A percentile compares a stretch with the other conserved stretches of the same genome.
Evolutionary conservation across 441 rosid species (phyloP).

Genomic region (Erodium trifolium): DNA sequence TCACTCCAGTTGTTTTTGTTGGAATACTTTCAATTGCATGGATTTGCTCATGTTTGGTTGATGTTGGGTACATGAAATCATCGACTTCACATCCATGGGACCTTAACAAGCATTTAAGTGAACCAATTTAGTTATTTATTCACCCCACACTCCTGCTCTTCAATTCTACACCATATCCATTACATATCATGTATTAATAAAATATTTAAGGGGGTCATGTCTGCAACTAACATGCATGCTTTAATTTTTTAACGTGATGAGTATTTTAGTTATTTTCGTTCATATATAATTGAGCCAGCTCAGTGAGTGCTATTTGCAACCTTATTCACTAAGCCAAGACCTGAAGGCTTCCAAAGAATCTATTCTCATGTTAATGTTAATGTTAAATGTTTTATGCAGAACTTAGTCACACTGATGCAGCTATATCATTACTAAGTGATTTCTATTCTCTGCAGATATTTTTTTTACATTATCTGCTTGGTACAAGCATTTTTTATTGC

Average conservation of each 20-base stretch:
- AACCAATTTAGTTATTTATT: no score
- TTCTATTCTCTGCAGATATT: background rate
- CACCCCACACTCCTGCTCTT: no score
- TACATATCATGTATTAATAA: no score
- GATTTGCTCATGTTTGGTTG: background rate
- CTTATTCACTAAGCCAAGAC: constrained; percentile 5
- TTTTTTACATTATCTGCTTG: background rate
- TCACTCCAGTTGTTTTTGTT: constrained; percentile 5
- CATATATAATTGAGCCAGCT: background rate
- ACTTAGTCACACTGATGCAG: constrained; percentile 1
- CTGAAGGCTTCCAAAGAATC: background rate
- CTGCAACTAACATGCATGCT: no score
- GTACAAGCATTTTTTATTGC: background rate
- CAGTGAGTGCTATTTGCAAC: background rate
- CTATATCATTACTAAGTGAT: background rate
- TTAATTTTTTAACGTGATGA: background rate
- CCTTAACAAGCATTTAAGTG: no score
- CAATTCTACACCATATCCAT: no score
- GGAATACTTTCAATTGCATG: background rate
- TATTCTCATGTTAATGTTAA: background rate
- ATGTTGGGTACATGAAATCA: constrained; percentile 1
- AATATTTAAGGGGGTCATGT: no score
- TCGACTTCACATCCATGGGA: background rate
- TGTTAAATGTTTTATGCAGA: background rate
- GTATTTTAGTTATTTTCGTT: background rate